A percentile compares a stretch with the other conserved stretches of the same genome.
phyloP scores from a whole-genome alignment of 2,329 filamentous ascomycete genomes.

The Huntiella omanensis region DNA sequence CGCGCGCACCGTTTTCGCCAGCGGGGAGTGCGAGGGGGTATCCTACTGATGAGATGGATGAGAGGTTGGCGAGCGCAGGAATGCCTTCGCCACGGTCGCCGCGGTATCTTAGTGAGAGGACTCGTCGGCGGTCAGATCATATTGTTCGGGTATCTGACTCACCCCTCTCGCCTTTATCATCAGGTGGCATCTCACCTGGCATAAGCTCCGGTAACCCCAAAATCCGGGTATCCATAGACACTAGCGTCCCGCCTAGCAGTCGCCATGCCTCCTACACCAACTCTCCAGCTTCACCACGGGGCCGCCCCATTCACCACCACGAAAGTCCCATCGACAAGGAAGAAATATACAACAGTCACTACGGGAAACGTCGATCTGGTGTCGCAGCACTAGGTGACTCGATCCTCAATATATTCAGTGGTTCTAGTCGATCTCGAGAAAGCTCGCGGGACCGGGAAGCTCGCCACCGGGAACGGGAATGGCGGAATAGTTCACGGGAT shows the following conservation, averaged over 20 bases:
- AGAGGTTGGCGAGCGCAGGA: too few relatives aligned
- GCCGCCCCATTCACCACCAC: neutral
- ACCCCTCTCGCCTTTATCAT: neutral
- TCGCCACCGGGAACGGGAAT: constrained; percentile 6
- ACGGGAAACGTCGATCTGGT: constrained; percentile 4
- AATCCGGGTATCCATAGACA: constrained; percentile 7
- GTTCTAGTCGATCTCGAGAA: constrained; percentile 2
- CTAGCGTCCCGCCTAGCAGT: neutral
- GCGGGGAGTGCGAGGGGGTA: constrained; percentile 1
- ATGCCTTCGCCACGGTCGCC: neutral
- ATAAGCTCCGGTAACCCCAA: neutral
- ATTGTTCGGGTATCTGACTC: neutral
- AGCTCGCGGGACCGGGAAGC: constrained; percentile 3
- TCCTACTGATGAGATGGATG: too few relatives aligned
- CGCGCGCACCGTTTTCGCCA: constrained; percentile 6
- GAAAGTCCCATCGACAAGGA: constrained; percentile 5
- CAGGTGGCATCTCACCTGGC: too few relatives aligned
- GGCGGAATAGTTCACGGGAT: neutral
- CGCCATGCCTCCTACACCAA: neutral
- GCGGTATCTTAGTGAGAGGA: neutral
- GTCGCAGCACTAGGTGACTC: neutral
- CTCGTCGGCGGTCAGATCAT: constrained; percentile 1
- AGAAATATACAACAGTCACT: neutral
- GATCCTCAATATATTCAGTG: constrained; percentile 4
- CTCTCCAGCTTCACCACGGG: constrained; percentile 5